phyloP scores from a whole-genome alignment of 345 rosid species.

The Populus tremula region DNA sequence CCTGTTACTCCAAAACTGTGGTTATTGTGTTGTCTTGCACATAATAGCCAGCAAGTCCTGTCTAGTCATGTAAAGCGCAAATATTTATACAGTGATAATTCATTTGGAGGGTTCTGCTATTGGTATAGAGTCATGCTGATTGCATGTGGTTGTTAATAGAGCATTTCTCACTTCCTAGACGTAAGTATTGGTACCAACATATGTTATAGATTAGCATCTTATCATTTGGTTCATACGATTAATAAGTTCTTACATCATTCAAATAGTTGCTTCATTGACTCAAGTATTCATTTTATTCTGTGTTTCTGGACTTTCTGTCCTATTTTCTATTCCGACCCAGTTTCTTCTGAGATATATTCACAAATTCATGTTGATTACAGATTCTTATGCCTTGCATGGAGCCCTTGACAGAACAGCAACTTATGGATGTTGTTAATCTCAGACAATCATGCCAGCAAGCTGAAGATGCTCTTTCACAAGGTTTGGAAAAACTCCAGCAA shows the following conservation, averaged over 20 bases:
- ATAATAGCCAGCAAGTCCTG: neutral
- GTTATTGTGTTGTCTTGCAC: neutral
- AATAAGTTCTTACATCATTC: neutral
- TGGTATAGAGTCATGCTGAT: too few species aligned
- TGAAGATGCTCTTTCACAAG: constrained; percentile 90
- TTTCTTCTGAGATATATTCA: constrained; percentile 3
- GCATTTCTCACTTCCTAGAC: too few species aligned
- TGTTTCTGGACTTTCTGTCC: neutral
- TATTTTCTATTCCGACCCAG: neutral
- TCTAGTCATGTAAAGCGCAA: too few species aligned
- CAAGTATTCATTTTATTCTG: neutral
- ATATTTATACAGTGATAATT: too few species aligned
- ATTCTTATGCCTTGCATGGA: constrained; percentile 71
- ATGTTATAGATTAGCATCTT: neutral
- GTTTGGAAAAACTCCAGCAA: constrained; percentile 86
- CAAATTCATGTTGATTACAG: constrained; percentile 34
- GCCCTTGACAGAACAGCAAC: constrained; percentile 61
- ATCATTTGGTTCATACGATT: neutral
- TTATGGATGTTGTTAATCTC: constrained; percentile 45
- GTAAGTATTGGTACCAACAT: too few species aligned
- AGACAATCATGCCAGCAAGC: constrained; percentile 84
- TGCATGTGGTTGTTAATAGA: too few species aligned
- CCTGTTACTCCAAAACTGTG: neutral
- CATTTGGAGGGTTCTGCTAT: too few species aligned
- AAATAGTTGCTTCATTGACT: neutral